Percentiles rank a stretch among this genome's conserved stretches.
Conservation (phyloP, 148 eudicot genomes). For the Vaccinium vitisidaea region DNA sequence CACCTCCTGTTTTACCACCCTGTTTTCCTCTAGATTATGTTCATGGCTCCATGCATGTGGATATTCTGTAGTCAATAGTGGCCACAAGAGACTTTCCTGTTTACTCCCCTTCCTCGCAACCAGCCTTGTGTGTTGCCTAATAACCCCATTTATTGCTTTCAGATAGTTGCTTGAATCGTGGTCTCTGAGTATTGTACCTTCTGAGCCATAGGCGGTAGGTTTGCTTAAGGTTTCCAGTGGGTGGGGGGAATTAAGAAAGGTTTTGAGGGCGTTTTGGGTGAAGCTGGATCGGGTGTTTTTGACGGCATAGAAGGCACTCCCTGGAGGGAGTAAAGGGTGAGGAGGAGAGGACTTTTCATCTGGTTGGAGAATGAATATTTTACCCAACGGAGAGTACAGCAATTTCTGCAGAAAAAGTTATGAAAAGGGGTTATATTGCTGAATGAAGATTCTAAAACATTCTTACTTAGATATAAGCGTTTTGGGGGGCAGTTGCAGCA, state of each 20-base stretch:
- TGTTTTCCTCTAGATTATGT: constrained; percentile 20
- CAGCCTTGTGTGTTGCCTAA: constrained; percentile 45
- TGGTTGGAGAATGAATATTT: constrained; percentile 76
- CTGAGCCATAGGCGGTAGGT: constrained; percentile 72
- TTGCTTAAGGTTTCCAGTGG: constrained; percentile 72
- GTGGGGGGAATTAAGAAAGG: constrained; percentile 73
- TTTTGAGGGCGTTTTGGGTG: constrained; percentile 39
- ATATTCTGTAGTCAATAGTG: constrained; percentile 43
- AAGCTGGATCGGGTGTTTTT: constrained; percentile 33
- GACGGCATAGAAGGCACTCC: constrained; percentile 55
- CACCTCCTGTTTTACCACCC: constrained; percentile 31
- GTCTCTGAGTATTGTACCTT: constrained; percentile 78
- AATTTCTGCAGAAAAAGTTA: constrained; percentile 49
- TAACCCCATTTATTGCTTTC: constrained; percentile 59
- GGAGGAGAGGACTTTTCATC: constrained; percentile 57
- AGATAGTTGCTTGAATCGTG: constrained; percentile 83
- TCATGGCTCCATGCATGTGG: constrained; percentile 53
- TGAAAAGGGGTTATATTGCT: not conserved
- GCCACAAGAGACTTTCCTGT: constrained; percentile 55
- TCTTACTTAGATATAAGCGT: not conserved
- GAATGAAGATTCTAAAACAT: not conserved
- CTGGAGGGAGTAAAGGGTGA: constrained; percentile 71
- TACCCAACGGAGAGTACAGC: constrained; percentile 72
- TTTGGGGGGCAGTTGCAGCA: not conserved
- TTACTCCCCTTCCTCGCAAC: constrained; percentile 35